phyloP scores from a whole-genome alignment of 148 eudicot species.

The Pharnaceum exiguum region DNA sequence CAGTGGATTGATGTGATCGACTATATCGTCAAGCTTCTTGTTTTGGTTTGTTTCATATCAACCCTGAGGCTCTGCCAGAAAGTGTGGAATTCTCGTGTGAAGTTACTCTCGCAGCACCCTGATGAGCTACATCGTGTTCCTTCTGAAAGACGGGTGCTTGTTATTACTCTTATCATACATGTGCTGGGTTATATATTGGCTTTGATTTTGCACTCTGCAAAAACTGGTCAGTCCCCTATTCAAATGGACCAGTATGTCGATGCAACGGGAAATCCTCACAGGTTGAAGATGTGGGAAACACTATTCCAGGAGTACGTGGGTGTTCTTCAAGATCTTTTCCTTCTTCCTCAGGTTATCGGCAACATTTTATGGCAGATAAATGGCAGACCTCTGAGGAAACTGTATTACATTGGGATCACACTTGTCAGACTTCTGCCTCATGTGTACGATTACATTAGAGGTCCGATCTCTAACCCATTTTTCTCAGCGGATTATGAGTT shows the following conservation, averaged over 20 bases:
- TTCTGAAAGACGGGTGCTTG: constrained; percentile 51
- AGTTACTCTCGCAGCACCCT: constrained; percentile 40
- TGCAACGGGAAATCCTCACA: constrained; percentile 31
- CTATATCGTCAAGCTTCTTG: constrained; percentile 63
- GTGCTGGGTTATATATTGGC: constrained; percentile 48
- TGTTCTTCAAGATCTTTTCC: constrained; percentile 75
- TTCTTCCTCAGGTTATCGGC: constrained; percentile 79
- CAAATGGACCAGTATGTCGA: constrained; percentile 28
- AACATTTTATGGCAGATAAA: constrained; percentile 74
- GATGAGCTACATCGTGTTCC: constrained; percentile 53
- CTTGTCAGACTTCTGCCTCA: constrained; percentile 73
- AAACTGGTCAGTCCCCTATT: constrained; percentile 37
- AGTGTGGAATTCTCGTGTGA: constrained; percentile 68
- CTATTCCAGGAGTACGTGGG: constrained; percentile 75
- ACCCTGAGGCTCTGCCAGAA: constrained; percentile 69
- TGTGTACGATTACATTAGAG: constrained; percentile 51
- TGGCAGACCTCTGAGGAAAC: constrained; percentile 50
- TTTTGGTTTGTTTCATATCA: constrained; percentile 52
- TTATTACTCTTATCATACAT: constrained; percentile 47
- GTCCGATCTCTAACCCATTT: constrained; percentile 54
- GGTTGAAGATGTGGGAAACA: constrained; percentile 53
- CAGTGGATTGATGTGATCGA: constrained; percentile 53
- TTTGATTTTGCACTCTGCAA: constrained; percentile 45
- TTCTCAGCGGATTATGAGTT: constrained; percentile 70
- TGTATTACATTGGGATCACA: constrained; percentile 69